Conservation (phyloP, 768 basidiomycete genomes). For the Hygrocybe coccinea region DNA sequence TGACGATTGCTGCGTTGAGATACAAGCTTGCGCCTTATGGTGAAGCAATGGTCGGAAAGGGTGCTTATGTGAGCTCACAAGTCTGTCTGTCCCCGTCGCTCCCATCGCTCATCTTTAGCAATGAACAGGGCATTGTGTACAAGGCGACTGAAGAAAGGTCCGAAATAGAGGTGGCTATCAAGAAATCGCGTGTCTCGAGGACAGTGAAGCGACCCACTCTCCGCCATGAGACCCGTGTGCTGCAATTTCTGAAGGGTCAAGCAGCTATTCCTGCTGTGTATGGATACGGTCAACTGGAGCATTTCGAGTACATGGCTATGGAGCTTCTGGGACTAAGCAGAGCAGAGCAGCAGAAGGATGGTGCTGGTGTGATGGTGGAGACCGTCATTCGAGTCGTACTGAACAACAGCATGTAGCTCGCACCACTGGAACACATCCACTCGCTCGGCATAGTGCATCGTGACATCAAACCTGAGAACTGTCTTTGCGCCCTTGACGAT, state of each 20-base stretch:
- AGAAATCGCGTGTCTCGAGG: slow-evolving; percentile 29
- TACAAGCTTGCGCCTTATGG: slow-evolving; percentile 17
- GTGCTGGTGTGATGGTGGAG: slow-evolving; percentile 14
- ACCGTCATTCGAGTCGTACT: slow-evolving; percentile 20
- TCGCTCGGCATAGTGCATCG: slow-evolving; percentile 30
- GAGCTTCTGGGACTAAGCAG: slow-evolving; percentile 26
- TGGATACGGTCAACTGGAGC: slow-evolving; percentile 27
- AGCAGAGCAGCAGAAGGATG: slow-evolving; percentile 13
- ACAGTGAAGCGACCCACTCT: slow-evolving; percentile 28
- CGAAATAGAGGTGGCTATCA: slow-evolving; percentile 24
- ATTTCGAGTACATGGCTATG: slow-evolving; percentile 36
- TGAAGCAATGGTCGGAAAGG: slow-evolving; percentile 6
- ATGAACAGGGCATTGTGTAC: slow-evolving; percentile 19
- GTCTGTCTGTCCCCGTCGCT: neutral
- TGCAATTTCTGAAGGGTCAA: slow-evolving; percentile 28
- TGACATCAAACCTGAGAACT: slow-evolving; percentile 35
- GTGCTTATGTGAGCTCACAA: slow-evolving; percentile 4
- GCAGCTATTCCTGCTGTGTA: slow-evolving; percentile 28
- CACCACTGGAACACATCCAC: slow-evolving; percentile 30
- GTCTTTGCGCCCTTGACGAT: slow-evolving; percentile 25
- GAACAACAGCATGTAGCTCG: slow-evolving; percentile 18
- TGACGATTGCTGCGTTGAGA: slow-evolving; percentile 11
- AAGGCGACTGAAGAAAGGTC: slow-evolving; percentile 19
- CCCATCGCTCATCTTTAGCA: slow-evolving; percentile 7
- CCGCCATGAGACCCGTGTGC: slow-evolving; percentile 24